Evolutionary conservation across 345 rosid genomes (phyloP).

Genomic region (Populus ilicifolia): DNA sequence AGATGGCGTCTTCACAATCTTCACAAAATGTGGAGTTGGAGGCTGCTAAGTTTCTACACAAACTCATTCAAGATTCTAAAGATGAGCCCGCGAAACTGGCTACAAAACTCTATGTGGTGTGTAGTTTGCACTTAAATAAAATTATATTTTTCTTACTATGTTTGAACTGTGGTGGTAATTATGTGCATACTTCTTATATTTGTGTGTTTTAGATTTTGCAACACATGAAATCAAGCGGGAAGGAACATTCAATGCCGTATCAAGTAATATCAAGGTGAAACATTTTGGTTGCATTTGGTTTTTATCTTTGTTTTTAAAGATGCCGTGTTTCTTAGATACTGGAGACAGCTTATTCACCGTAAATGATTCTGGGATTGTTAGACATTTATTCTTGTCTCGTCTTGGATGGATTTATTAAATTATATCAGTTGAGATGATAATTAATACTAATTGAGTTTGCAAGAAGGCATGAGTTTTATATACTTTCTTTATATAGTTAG

Average conservation of each 20-base stretch:
- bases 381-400: neutral
- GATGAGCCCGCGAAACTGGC: slow-evolving; percentile 96
- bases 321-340: neutral
- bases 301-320: neutral
- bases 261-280: slow-evolving; percentile 96
- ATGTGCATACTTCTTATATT: slow-evolving; percentile 4
- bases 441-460: slow-evolving; percentile 1
- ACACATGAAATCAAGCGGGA: slow-evolving; percentile 97
- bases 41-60: slow-evolving; percentile 97
- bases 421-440: neutral
- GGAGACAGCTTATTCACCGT: neutral
- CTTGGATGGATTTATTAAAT: neutral
- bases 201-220: slow-evolving; percentile 65
- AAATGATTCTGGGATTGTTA: neutral
- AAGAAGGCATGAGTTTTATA: neutral
- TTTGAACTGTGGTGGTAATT: slow-evolving; percentile 3
- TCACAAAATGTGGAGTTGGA: slow-evolving; percentile 89
- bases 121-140: slow-evolving; percentile 14
- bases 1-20: slow-evolving; percentile 53
- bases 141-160: neutral
- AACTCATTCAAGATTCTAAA: slow-evolving; percentile 93
- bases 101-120: slow-evolving; percentile 85
- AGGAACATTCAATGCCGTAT: slow-evolving; percentile 97
- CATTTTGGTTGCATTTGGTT: neutral
- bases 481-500: neutral